Conservation (phyloP, 805 yeast species). For the Pichia membranifaciens region DNA sequence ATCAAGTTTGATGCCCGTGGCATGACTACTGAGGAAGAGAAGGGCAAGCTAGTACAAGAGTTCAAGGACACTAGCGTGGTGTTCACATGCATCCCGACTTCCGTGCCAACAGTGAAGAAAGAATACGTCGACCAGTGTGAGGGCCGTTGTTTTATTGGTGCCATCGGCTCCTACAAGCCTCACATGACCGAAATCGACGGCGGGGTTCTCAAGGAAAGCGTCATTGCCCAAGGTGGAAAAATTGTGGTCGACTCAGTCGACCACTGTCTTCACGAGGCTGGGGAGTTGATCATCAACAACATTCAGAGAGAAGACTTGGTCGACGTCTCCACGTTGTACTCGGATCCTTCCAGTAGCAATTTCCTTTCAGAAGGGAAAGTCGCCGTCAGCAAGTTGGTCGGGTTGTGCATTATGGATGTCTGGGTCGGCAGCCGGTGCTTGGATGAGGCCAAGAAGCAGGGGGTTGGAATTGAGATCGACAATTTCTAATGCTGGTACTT, state of each 20-base stretch:
- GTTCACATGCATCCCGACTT: conserved; percentile 58
- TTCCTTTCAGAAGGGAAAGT: conserved; percentile 26
- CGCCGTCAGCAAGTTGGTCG: conserved; percentile 51
- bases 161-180: conserved; percentile 66
- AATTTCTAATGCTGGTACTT: no score
- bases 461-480: conserved; percentile 29
- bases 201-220: conserved; percentile 31
- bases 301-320: conserved; percentile 36
- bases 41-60: conserved; percentile 17
- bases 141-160: conserved; percentile 39
- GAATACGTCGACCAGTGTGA: conserved; percentile 25
- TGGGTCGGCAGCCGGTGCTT: conserved; percentile 43
- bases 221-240: conserved; percentile 33
- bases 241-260: conserved; percentile 56
- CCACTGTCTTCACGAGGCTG: conserved; percentile 56
- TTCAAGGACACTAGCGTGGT: conserved; percentile 41
- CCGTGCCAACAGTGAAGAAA: conserved; percentile 38
- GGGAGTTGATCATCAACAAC: conserved; percentile 50
- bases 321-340: conserved; percentile 40
- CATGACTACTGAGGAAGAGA: conserved; percentile 12
- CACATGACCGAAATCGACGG: conserved; percentile 58
- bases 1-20: conserved; percentile 18
- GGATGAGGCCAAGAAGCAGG: conserved; percentile 21
- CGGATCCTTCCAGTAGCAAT: conserved; percentile 5
- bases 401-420: conserved; percentile 60